Base-by-base conservation (phyloP, 345 rosid genomes). In the Hypericum perforatum region DNA sequence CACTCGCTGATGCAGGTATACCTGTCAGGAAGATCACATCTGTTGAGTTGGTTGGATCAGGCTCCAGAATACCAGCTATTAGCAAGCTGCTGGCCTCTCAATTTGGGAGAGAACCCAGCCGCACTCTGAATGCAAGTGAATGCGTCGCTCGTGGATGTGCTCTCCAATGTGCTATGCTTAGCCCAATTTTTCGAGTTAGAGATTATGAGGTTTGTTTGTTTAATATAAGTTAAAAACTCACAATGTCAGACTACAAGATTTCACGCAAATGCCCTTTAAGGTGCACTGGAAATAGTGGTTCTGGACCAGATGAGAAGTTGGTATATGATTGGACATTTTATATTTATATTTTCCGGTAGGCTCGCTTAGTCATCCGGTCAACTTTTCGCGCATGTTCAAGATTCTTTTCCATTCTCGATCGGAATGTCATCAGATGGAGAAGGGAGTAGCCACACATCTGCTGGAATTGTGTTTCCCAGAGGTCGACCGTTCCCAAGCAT, bases 11-110 rank as follows among this genome's bases (percentile, higher is more conserved):
- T 65, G 71, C 82, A 60, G 82, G 81, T 45, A 48, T 82, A 42
- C 59, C 57, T 59, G 60, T 71, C 46, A 85, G 71, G 65, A 72
- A 66, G 7, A 76, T 82, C 43, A 70, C 75, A 49, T 71, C 73
- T 8, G 84, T 82, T 66, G 84, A 82, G 79, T 78, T 82, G 57
- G 86, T 80, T 61, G 86, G 86, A 37, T 82, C 89, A 14, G 86
- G 86, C 39, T 82, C 86, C 39, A 63, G 86, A 53, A 66, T 82
- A 52, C 89, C 86, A 37, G 83, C 86, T 49, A 65, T 80, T 62
- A 54, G 71, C 36, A 75, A 71, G 63, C 56, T 71, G 60, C 54
- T 82, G 55, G 56, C 75, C 62, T 65, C 71, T 5, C 22, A 77
- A 42, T 82, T 79, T 63, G 63, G 65, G 41, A 78, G 58, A 53